A percentile compares a stretch with the other conserved stretches of the same genome.
Evolutionary conservation across 768 basidiomycete species (phyloP).

Genomic region (Ramaria sp.): DNA sequence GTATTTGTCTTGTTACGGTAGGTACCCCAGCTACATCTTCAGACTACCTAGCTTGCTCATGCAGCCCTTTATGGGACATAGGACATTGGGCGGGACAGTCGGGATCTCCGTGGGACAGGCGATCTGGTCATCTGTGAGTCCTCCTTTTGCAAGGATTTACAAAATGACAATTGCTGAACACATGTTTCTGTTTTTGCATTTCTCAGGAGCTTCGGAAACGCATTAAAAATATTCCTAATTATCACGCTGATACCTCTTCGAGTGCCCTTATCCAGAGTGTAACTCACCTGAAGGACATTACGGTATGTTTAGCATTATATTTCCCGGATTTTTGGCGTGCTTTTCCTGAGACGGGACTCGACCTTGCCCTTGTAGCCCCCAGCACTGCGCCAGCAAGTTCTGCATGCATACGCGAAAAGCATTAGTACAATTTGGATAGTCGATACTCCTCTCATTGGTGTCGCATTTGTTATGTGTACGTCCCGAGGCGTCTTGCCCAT

Average conservation of each 20-base stretch:
- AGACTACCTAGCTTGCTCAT: slow-evolving; percentile 7
- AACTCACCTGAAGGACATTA: slow-evolving; percentile 30
- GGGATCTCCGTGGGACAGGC: slow-evolving; percentile 67
- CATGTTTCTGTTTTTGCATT: slow-evolving; percentile 1
- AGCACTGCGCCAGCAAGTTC: slow-evolving; percentile 33
- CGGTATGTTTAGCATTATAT: slow-evolving; percentile 22
- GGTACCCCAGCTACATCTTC: slow-evolving; percentile 2
- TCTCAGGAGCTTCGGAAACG: slow-evolving; percentile 23
- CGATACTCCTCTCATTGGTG: slow-evolving; percentile 44
- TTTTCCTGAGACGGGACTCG: background rate
- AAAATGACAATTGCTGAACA: background rate
- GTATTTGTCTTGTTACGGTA: slow-evolving; percentile 64
- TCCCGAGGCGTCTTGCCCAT: too few relatives aligned
- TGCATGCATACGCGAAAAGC: slow-evolving; percentile 52
- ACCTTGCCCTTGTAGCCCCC: slow-evolving; percentile 23
- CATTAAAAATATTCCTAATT: slow-evolving; percentile 27
- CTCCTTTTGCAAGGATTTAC: background rate
- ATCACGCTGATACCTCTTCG: slow-evolving; percentile 30
- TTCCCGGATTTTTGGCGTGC: background rate
- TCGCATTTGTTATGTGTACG: slow-evolving; percentile 34
- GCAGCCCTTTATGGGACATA: slow-evolving; percentile 16
- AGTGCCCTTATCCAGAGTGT: slow-evolving; percentile 35
- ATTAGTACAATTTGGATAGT: slow-evolving; percentile 58
- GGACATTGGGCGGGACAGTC: slow-evolving; percentile 65
- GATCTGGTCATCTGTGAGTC: slow-evolving; percentile 46